Base-by-base conservation (phyloP, 805 yeast genomes). In the Candida khao-thaluensis region DNA sequence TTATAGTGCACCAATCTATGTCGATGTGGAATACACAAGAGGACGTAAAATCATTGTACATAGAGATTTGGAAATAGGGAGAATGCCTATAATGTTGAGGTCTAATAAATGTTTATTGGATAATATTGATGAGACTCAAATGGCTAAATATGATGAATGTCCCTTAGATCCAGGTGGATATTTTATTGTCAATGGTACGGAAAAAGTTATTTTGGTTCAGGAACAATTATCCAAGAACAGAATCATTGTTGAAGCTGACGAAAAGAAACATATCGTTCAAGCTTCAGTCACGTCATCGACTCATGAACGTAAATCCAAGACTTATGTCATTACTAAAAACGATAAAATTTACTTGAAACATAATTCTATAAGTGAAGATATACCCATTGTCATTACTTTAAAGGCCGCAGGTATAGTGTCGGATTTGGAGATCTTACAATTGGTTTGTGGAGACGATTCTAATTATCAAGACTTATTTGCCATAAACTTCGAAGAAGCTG, bases 151-250 rank as follows among this genome's bases (percentile, higher is more conserved):
- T 50, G 82, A 86, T 51, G 99, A 93, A 64, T 93, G 99, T 63
- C 99, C 99, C 0, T 71, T 93, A 35, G 99, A 93, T 64, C 99
- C 99, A 5, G 99, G 99, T 66, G 99, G 99, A 54, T 93, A 93
- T 58, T 93, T 93, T 56, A 86, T 91, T 56, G 97, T 91, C 35
- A 91, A 91, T 58, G 99, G 99, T 60, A 93, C 99, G 0, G 99
- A 93, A 54, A 93, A 93, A 60, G 99, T 93, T 31, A 93, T 93
- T 47, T 74, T 93, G 50, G 95, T 93, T 30, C 99, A 93, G 64
- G 99, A 93, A 64, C 99, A 93, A 71, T 72, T 93, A 59, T 83
- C 95, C 36, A 93, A 93, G 66, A 93, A 93, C 65, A 86, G 99
- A 76, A 93, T 93, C 57, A 89, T 93, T 55, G 99, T 93, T 10